These are phyloP conservation scores for Paraurostyla sp. DNA, from an alignment of 73 alveolate genomes.

Conservation along the genomic window DNA sequence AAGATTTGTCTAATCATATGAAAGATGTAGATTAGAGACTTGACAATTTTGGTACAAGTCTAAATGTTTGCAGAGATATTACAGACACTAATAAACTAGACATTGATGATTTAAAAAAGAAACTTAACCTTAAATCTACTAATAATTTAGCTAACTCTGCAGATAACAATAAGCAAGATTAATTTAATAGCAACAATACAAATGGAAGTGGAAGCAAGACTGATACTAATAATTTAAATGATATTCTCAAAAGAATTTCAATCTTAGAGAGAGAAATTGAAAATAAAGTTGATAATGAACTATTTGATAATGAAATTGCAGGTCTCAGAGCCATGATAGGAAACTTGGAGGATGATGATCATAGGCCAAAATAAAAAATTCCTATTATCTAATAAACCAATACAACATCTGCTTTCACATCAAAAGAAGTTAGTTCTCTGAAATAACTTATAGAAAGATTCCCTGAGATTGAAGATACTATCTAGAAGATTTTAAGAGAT, in stretches of 20 bases:
- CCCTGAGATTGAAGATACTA: slow-evolving; percentile 27
- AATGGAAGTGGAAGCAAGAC: background rate
- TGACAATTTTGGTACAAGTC: slow-evolving; percentile 9
- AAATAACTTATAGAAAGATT: slow-evolving; percentile 28
- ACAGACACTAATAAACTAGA: slow-evolving; percentile 25
- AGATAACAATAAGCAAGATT: background rate
- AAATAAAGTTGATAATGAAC: slow-evolving; percentile 19
- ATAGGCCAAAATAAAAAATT: background rate
- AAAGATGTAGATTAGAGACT: background rate
- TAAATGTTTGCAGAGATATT: slow-evolving; percentile 15
- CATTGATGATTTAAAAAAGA: slow-evolving; percentile 16
- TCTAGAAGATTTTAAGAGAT: background rate
- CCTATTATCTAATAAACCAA: background rate
- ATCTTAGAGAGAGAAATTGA: slow-evolving; percentile 29
- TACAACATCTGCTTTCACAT: background rate
- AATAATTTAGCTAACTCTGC: background rate
- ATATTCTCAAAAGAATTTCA: slow-evolving; percentile 1
- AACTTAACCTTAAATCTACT: background rate
- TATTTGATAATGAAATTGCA: slow-evolving; percentile 42
- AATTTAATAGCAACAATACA: too few species aligned
- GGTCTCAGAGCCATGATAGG: slow-evolving; percentile 33
- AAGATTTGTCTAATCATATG: background rate
- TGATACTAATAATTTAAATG: background rate
- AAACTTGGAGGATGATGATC: slow-evolving; percentile 3
- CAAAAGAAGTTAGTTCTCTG: slow-evolving; percentile 18